Conservation (phyloP, 495 filamentous ascomycete species). For the Aspergillus diversus region DNA sequence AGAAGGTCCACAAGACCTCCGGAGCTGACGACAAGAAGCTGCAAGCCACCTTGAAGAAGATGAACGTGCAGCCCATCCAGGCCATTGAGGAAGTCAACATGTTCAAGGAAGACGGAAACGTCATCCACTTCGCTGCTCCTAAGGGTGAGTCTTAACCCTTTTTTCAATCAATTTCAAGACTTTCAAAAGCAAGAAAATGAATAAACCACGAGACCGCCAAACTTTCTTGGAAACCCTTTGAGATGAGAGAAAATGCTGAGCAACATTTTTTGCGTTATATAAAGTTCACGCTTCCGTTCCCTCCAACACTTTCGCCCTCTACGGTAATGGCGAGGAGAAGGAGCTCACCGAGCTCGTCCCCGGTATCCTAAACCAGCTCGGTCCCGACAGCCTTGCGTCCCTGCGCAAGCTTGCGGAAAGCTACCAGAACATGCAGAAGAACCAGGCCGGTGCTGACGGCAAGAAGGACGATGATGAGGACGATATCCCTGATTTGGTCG, state of each 20-base stretch:
- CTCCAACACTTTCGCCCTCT: slow-evolving; percentile 98
- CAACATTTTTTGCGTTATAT: too few species aligned
- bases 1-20: slow-evolving; percentile 91
- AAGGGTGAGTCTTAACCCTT: slow-evolving; percentile 68
- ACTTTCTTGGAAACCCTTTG: neutral
- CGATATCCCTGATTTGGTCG: slow-evolving; percentile 94
- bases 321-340: slow-evolving; percentile 98
- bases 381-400: slow-evolving; percentile 95
- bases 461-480: slow-evolving; percentile 79
- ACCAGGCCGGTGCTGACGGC: slow-evolving; percentile 68
- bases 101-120: slow-evolving; percentile 99
- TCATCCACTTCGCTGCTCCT: slow-evolving; percentile 97
- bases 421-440: slow-evolving; percentile 99
- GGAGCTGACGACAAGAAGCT: slow-evolving; percentile 99
- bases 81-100: slow-evolving; percentile 99
- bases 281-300: slow-evolving; percentile 95
- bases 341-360: slow-evolving; percentile 99
- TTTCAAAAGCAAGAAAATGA: too few species aligned
- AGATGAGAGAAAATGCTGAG: too few species aligned
- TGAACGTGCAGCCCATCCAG: slow-evolving; percentile 96
- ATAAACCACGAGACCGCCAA: neutral
- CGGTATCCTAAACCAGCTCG: slow-evolving; percentile 98
- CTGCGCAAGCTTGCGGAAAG: slow-evolving; percentile 98
- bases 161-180: neutral
- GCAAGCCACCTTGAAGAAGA: slow-evolving; percentile 90